phyloP scores from a whole-genome alignment of 2,329 filamentous ascomycete genomes.

The Pestalotiopsis sp. region DNA sequence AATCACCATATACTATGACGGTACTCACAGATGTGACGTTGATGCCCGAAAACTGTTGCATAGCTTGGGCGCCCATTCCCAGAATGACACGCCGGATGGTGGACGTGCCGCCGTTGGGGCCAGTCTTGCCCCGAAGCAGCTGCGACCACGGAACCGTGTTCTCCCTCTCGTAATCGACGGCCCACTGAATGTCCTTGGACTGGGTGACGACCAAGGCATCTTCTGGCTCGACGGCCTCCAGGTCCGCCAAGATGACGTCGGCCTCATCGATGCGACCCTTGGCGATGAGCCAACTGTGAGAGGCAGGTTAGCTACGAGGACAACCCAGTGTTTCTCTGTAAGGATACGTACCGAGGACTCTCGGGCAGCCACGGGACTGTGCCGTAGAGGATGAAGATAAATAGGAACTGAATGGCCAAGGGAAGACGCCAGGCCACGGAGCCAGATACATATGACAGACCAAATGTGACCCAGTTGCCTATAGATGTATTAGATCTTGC shows the following conservation, averaged over 20 bases:
- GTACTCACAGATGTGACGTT: constrained; percentile 21
- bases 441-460: constrained; percentile 35
- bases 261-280: constrained; percentile 28
- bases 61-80: constrained; percentile 47
- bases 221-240: constrained; percentile 22
- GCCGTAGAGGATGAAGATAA: constrained; percentile 31
- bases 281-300: constrained; percentile 26
- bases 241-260: constrained; percentile 28
- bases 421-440: constrained; percentile 43
- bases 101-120: constrained; percentile 42
- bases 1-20: neutral
- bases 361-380: constrained; percentile 33
- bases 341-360: constrained; percentile 28
- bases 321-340: neutral
- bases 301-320: neutral
- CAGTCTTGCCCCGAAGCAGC: constrained; percentile 46
- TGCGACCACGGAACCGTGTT: constrained; percentile 50
- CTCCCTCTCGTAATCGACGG: constrained; percentile 33
- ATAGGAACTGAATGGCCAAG: constrained; percentile 46
- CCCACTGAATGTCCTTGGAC: constrained; percentile 30
- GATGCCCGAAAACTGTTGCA: constrained; percentile 32
- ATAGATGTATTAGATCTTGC: neutral
- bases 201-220: constrained; percentile 25
- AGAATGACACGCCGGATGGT: constrained; percentile 51
- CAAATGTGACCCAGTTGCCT: constrained; percentile 41